Evolutionary conservation across 805 yeast genomes (phyloP), one percentile per base, ranked within the genome.

Genomic region (Hanseniaspora guilliermondii): DNA sequence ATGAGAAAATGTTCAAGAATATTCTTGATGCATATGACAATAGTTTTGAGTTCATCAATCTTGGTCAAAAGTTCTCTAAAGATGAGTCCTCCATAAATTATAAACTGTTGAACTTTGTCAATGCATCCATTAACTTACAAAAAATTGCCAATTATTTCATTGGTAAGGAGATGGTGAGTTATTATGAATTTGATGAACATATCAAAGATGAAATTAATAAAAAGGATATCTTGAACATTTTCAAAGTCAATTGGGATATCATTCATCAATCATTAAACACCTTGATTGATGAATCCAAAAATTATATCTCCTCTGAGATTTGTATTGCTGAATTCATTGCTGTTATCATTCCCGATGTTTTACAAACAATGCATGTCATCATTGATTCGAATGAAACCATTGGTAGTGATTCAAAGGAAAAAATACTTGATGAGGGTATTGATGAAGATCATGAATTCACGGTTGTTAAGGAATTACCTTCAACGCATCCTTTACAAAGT

Each of bases 361-460:
- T 85, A 58, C 76, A 77, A 53, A 73, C 78, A 1, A 68, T 82
- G 46, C 85, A 84, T 64, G 91, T 83, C 64, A 68, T 83, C 57
- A 66, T 85, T 33, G 89, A 83, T 55, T 77, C 84, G 57, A 72
- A 82, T 33, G 79, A 77, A 58, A 78, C 79, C 61, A 83, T 84
- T 58, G 89, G 87, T 27, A 70, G 73, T 42, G 75, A 73, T 41
- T 68, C 70, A 21, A 65, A 76, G 47, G 71, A 75, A 25, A 76
- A 73, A 32, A 83, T 81, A 12, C 68, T 80, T 32, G 85, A 78
- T 56, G 76, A 80, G 63, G 71, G 68, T 37, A 83, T 78, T 53
- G 74, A 67, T 14, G 67, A 61, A 9, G 60, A 63, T 25, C 44
- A 60, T 17, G 71, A 68, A 1, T 52, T 52, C 22, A 14, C 47